phyloP scores from a whole-genome alignment of 2,329 filamentous ascomycete species.

The Fusarium poae region DNA sequence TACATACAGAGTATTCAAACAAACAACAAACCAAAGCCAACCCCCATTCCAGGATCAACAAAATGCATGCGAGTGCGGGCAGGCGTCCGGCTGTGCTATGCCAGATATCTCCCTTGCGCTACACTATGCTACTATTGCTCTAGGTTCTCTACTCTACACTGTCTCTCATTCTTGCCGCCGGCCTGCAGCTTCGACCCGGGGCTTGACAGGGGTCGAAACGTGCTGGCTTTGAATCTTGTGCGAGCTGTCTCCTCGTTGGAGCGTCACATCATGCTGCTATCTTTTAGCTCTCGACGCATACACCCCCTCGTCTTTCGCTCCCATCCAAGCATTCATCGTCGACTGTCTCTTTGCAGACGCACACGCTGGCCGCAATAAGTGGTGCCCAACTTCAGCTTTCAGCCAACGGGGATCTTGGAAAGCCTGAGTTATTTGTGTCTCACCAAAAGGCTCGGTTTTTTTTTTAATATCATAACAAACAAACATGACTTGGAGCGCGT shows the following conservation, averaged over 20 bases:
- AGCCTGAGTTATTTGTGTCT: constrained; percentile 39
- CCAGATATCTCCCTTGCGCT: not conserved
- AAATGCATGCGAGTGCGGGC: constrained; percentile 34
- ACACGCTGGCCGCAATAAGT: constrained; percentile 34
- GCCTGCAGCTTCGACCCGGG: constrained; percentile 30
- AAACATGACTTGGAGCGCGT: constrained; percentile 41
- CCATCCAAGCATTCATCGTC: constrained; percentile 36
- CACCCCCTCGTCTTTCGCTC: constrained; percentile 29
- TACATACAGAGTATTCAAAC: constrained; percentile 14
- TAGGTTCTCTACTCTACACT: constrained; percentile 12
- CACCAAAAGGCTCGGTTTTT: constrained; percentile 32
- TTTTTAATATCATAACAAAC: constrained; percentile 44
- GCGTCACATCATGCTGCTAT: constrained; percentile 28
- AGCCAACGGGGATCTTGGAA: constrained; percentile 32
- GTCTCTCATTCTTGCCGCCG: constrained; percentile 39
- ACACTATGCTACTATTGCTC: not conserved
- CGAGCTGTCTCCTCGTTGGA: constrained; percentile 35
- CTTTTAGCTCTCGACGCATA: constrained; percentile 26
- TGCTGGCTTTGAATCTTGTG: constrained; percentile 26
- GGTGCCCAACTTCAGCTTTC: constrained; percentile 25
- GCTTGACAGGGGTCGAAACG: constrained; percentile 40
- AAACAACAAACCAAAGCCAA: constrained; percentile 12
- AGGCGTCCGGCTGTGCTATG: constrained; percentile 11
- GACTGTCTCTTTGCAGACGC: constrained; percentile 35
- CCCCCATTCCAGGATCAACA: constrained; percentile 15